These are phyloP conservation scores for Aspergillus oerlinghausenensis DNA, from an alignment of 2,329 filamentous ascomycete species.

Conservation along the genomic window DNA sequence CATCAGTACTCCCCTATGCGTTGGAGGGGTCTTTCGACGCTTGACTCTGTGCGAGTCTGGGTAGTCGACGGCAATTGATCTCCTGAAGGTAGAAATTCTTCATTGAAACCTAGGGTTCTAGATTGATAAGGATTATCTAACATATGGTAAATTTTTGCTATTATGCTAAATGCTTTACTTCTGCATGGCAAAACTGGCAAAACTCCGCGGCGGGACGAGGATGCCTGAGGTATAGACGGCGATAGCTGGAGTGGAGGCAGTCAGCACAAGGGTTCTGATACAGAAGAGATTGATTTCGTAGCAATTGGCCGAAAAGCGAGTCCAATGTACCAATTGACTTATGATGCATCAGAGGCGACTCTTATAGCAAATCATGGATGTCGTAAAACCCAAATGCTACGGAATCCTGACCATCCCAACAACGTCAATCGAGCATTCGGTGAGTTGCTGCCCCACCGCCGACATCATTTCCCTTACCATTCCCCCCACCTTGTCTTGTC, in stretches of 20 bases:
- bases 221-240: background rate
- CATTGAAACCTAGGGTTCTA: background rate
- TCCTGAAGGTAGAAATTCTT: too few relatives aligned
- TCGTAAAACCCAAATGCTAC: background rate
- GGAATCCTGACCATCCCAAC: background rate
- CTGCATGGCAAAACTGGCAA: background rate
- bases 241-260: background rate
- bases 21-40: too few relatives aligned
- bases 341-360: background rate
- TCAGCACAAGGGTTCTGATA: background rate
- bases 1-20: background rate
- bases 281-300: background rate
- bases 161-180: background rate
- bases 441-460: constrained; percentile 3
- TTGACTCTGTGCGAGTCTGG: too few relatives aligned
- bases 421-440: background rate
- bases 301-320: too few relatives aligned
- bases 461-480: constrained; percentile 2
- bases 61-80: background rate
- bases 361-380: background rate
- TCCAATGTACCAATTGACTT: too few relatives aligned
- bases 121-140: background rate
- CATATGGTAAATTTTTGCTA: background rate
- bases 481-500: background rate
- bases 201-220: background rate